A percentile compares a stretch with the other conserved stretches of the same genome.
These are phyloP conservation scores for Tylopilus plumbeoviolaceoides DNA, from an alignment of 768 basidiomycete species.

Conservation along the genomic window DNA sequence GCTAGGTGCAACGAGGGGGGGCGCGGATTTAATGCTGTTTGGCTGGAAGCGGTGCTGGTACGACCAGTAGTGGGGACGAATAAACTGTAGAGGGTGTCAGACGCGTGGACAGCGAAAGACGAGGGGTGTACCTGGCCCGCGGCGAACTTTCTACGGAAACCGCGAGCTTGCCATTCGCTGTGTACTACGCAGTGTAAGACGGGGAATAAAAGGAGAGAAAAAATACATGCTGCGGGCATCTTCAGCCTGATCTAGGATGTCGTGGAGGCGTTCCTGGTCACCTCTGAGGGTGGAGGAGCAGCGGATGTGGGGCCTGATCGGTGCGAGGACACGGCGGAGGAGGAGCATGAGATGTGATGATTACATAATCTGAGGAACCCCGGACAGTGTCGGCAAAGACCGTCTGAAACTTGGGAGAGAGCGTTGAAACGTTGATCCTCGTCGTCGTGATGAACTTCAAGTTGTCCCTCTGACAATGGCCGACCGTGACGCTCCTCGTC, in stretches of 20 bases:
- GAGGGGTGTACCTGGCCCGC: conserved; percentile 17
- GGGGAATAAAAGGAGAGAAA: no score
- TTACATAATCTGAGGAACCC: conserved; percentile 19
- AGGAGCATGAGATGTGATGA: conserved; percentile 10
- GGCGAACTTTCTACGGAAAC: conserved; percentile 27
- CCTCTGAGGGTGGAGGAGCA: conserved; percentile 18
- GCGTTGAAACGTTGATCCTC: neutral
- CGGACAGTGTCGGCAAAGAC: conserved; percentile 15
- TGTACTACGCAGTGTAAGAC: conserved; percentile 8
- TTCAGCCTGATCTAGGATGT: conserved; percentile 26
- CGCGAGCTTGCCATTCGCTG: conserved; percentile 21
- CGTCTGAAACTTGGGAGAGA: conserved; percentile 4
- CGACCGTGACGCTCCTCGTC: conserved; percentile 44
- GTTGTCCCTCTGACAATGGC: conserved; percentile 20
- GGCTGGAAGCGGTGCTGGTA: conserved; percentile 34
- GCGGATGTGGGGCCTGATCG: conserved; percentile 5
- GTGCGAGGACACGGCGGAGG: conserved; percentile 7
- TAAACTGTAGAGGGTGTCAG: conserved; percentile 34
- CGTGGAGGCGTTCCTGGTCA: conserved; percentile 21
- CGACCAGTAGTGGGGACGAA: conserved; percentile 43
- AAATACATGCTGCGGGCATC: conserved; percentile 12
- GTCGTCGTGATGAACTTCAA: conserved; percentile 15
- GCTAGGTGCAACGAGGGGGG: conserved; percentile 52
- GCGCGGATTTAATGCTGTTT: conserved; percentile 20
- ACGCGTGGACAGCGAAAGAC: neutral